Evolutionary conservation across 345 rosid species (phyloP).

Genomic region (Lepidium aucheri): DNA sequence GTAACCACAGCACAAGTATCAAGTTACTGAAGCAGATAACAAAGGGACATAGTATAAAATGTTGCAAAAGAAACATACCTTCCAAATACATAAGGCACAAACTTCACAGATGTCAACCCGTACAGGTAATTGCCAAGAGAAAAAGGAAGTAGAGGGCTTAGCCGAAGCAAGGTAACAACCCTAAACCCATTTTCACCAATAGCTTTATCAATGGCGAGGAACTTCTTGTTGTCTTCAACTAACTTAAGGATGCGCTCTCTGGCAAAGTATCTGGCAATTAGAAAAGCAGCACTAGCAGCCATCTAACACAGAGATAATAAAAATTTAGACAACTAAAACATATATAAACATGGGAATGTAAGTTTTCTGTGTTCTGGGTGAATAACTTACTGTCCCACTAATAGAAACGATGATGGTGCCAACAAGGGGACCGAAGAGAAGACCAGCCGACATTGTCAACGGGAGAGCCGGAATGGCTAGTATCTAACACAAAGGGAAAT

Average conservation of each 20-base stretch:
- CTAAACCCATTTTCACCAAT: constrained; percentile 92
- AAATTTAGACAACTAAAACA: constrained; percentile 10
- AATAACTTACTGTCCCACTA: constrained; percentile 80
- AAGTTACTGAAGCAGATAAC: neutral
- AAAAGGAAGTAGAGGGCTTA: constrained; percentile 97
- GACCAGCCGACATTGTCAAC: constrained; percentile 97
- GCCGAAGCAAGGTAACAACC: constrained; percentile 86
- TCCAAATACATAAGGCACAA: constrained; percentile 80
- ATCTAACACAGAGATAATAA: constrained; percentile 40
- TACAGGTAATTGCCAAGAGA: constrained; percentile 91
- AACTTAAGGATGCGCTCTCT: constrained; percentile 89
- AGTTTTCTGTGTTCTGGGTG: neutral
- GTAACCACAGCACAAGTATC: neutral
- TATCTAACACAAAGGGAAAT: constrained; percentile 35
- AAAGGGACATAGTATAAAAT: neutral
- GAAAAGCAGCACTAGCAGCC: constrained; percentile 89
- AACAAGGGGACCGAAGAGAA: constrained; percentile 76
- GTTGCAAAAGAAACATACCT: constrained; percentile 43
- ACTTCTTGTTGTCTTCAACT: constrained; percentile 91
- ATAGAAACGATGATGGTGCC: constrained; percentile 97
- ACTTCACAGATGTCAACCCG: constrained; percentile 92
- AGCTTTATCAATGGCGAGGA: constrained; percentile 95
- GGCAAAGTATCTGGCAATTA: constrained; percentile 96
- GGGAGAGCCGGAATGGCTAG: constrained; percentile 96
- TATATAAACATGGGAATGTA: neutral